phyloP scores from a whole-genome alignment of 768 basidiomycete genomes.

The Hericium alpestre region DNA sequence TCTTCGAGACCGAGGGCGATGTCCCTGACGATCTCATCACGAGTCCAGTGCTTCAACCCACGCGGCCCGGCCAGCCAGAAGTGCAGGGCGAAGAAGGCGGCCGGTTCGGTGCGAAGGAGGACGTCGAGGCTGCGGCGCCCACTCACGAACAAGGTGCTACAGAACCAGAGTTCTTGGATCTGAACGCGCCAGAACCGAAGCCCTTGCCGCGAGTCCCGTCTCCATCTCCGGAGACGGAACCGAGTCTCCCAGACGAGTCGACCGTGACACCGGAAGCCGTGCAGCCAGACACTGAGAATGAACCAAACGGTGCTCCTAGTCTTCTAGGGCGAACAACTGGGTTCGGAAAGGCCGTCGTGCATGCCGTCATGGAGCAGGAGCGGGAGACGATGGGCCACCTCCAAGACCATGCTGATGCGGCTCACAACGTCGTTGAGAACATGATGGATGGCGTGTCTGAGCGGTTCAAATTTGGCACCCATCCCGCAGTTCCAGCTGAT shows the following conservation, averaged over 20 bases:
- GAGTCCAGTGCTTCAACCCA: slow-evolving; percentile 75
- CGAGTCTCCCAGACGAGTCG: background rate
- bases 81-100: slow-evolving; percentile 22
- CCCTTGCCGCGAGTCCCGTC: background rate
- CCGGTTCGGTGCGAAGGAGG: slow-evolving; percentile 32
- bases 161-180: slow-evolving; percentile 80
- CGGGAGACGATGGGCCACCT: slow-evolving; percentile 17
- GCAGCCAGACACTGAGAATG: too few relatives aligned
- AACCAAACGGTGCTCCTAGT: background rate
- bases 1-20: slow-evolving; percentile 93
- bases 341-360: slow-evolving; percentile 19
- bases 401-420: slow-evolving; percentile 10
- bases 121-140: slow-evolving; percentile 1
- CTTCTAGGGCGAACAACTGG: slow-evolving; percentile 17
- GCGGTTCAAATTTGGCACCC: slow-evolving; percentile 4
- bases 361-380: slow-evolving; percentile 18
- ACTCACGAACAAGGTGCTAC: slow-evolving; percentile 15
- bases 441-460: slow-evolving; percentile 12
- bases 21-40: slow-evolving; percentile 91
- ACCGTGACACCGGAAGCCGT: background rate
- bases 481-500: slow-evolving; percentile 2
- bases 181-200: slow-evolving; percentile 38
- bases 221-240: background rate
- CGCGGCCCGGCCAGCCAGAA: slow-evolving; percentile 26
- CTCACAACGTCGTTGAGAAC: slow-evolving; percentile 12